A percentile compares a stretch with the other conserved stretches of the same genome.
These are phyloP conservation scores for Phytophthora ramorum DNA, from an alignment of 352 stramenopile genomes.

Conservation along the genomic window DNA sequence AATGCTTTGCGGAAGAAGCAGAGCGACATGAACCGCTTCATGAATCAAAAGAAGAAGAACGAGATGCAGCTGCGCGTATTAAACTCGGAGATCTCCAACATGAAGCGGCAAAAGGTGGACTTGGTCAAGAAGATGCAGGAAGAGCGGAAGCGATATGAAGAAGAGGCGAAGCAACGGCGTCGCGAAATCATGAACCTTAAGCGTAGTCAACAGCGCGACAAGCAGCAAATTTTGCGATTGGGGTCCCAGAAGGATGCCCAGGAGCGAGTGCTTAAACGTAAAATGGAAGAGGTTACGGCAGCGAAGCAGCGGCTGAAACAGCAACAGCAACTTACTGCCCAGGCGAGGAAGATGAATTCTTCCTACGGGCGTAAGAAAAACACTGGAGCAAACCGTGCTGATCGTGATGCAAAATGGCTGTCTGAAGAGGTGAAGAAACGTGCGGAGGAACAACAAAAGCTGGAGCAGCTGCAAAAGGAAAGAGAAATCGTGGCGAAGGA, in stretches of 20 bases:
- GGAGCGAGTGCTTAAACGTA: constrained; percentile 86
- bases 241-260: constrained; percentile 86
- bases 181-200: constrained; percentile 86
- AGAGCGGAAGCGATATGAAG: constrained; percentile 85
- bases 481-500: constrained; percentile 78
- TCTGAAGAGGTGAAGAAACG: constrained; percentile 85
- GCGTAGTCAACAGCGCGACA: constrained; percentile 81
- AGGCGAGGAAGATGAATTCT: constrained; percentile 74
- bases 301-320: constrained; percentile 86
- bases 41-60: constrained; percentile 88
- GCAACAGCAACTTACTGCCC: constrained; percentile 77
- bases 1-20: constrained; percentile 79
- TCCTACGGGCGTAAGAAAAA: constrained; percentile 62
- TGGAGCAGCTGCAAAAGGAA: constrained; percentile 85
- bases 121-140: constrained; percentile 89
- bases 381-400: constrained; percentile 34
- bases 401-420: constrained; percentile 82
- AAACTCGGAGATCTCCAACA: constrained; percentile 83
- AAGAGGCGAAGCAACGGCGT: constrained; percentile 79
- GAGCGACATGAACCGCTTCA: constrained; percentile 83
- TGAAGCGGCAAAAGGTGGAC: constrained; percentile 92
- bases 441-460: constrained; percentile 84
- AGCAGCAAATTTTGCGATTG: constrained; percentile 84
- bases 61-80: constrained; percentile 85
- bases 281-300: constrained; percentile 87